phyloP scores from a whole-genome alignment of 306 rosid genomes.

The Cyclanthera cordifolia region DNA sequence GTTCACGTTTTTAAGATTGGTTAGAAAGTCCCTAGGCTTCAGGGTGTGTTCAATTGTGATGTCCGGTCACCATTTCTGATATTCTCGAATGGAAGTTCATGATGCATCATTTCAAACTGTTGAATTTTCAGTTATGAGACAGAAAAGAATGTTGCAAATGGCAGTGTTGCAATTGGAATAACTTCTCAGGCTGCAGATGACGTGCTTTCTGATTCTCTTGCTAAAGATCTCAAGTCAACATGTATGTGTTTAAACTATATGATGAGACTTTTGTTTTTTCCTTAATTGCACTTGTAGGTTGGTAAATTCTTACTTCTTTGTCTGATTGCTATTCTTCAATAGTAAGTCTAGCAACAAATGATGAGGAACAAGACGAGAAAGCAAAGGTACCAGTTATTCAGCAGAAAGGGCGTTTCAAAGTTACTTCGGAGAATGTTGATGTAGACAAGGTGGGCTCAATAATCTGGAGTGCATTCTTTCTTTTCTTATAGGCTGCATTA shows the following conservation, averaged over 20 bases:
- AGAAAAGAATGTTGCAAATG: constrained; percentile 25
- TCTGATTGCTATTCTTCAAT: neutral
- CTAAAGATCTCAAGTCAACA: constrained; percentile 44
- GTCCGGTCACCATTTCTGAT: neutral
- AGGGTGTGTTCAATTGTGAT: neutral
- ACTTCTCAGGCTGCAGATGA: constrained; percentile 39
- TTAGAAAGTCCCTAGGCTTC: neutral
- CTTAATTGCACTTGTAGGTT: neutral
- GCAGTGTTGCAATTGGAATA: constrained; percentile 21
- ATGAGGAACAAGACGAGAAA: constrained; percentile 70
- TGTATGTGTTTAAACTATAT: constrained; percentile 28
- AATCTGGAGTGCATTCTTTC: constrained; percentile 6
- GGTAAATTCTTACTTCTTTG: neutral
- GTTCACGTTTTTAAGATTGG: neutral
- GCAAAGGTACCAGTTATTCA: constrained; percentile 81
- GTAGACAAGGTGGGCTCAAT: constrained; percentile 51
- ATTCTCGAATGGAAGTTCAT: constrained; percentile 4
- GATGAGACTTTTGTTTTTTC: constrained; percentile 8
- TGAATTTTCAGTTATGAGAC: constrained; percentile 30
- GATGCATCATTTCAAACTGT: constrained; percentile 10
- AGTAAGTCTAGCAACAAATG: constrained; percentile 28
- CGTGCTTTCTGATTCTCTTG: constrained; percentile 38
- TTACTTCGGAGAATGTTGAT: constrained; percentile 81
- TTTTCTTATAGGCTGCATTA: constrained; percentile 14
- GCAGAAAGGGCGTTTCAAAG: constrained; percentile 92